phyloP scores from a whole-genome alignment of 371 early-diverging fungal species.

The Syncephalastrum contaminatum region DNA sequence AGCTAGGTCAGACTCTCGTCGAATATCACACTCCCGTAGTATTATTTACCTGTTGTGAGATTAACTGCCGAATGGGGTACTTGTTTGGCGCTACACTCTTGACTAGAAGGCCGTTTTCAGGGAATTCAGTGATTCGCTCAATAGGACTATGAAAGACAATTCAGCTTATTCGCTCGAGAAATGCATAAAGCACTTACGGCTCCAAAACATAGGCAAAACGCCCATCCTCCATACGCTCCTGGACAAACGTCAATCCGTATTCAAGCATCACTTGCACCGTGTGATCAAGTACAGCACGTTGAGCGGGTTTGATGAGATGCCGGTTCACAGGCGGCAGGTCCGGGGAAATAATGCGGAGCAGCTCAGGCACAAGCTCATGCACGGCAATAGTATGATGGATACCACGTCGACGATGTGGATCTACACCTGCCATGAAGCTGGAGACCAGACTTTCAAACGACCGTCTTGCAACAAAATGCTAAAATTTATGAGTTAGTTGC shows the following conservation, averaged over 20 bases:
- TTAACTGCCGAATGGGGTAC: constrained; percentile 77
- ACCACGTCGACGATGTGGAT: constrained; percentile 46
- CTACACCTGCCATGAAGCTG: constrained; percentile 53
- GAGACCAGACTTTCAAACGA: constrained; percentile 57
- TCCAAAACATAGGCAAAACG: constrained; percentile 70
- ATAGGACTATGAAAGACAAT: constrained; percentile 48
- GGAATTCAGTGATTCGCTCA: constrained; percentile 51
- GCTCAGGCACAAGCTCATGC: constrained; percentile 61
- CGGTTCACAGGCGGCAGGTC: constrained; percentile 68
- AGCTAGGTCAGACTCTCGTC: neutral
- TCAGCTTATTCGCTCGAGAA: neutral
- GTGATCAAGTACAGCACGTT: constrained; percentile 56
- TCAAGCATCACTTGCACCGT: constrained; percentile 73
- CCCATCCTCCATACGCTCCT: constrained; percentile 70
- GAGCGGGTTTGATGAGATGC: constrained; percentile 73
- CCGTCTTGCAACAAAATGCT: constrained; percentile 51
- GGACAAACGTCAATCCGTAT: constrained; percentile 73
- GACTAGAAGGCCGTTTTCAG: constrained; percentile 20
- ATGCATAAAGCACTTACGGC: constrained; percentile 62
- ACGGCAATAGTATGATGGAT: constrained; percentile 47
- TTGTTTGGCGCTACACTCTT: constrained; percentile 56
- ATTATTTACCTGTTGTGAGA: constrained; percentile 70
- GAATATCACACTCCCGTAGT: neutral
- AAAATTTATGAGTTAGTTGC: constrained; percentile 1
- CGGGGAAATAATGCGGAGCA: constrained; percentile 79